Base-by-base conservation (phyloP, 2,329 filamentous ascomycete genomes). In the Hypoxylon sp. region DNA sequence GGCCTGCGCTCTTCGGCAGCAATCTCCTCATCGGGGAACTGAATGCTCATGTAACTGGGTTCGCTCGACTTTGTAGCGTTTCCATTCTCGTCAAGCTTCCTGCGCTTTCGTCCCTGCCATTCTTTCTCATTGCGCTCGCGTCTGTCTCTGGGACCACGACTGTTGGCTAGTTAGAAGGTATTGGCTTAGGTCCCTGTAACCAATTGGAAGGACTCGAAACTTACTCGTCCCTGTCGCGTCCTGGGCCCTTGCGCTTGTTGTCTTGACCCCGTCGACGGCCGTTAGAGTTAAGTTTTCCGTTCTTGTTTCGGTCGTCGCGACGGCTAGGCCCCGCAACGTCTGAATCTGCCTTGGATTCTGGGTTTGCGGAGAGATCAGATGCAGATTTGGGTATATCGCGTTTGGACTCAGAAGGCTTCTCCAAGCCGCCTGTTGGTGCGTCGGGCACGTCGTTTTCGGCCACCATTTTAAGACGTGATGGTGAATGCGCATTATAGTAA, bases 1-100 rank as follows among this genome's bases (percentile, higher is more conserved):
- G 96, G 96, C 62, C 90, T 89, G 71, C 95, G 90, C 78, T 91
- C 91, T 79, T 99, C 96, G 51, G 90, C 89, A 11, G 92, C 93
- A 73, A 98, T 95, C 81, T 98, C 94, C 71, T 96, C 93, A 74
- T 92, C 87, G 59, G 82, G 81, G 74, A 89, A 89, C 42, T 84
- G 82, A 64, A 88, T 88, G 77, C 76, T 81, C 81, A 83, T 84
- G 70, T 90, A 88, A 66, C 89, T 87, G 2, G 82, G 80, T 21
- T 79, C 75, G 4, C 80, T 80, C 37, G 79, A 74, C 27, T 74
- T 74, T 8, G 78, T 76, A 13, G 19, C 60, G 2, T 72, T 69
- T 37, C 65, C 73, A 24, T 75, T 75, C 15, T 74, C 75, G 57
- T 83, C 81, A 2, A 86, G 70, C 70, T 84, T 87, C 64, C 82